Evolutionary conservation across 2,329 filamentous ascomycete species (phyloP).

Genomic region (Zymoseptoria brevis): DNA sequence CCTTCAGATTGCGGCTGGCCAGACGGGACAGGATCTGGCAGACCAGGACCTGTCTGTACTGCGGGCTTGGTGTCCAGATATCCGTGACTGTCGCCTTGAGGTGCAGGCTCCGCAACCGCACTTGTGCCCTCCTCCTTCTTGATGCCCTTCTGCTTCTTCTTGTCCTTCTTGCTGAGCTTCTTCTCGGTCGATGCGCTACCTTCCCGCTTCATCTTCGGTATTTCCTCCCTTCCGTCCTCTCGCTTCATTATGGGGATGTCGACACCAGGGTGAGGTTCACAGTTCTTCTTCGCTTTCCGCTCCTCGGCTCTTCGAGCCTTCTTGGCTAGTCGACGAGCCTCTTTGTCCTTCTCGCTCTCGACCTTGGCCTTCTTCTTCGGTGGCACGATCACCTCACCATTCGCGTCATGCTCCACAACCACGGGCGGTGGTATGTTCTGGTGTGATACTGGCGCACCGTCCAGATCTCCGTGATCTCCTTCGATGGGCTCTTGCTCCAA

Average conservation of each 20-base stretch:
- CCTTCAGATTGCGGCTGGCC: not conserved
- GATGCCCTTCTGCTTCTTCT: conserved; percentile 1
- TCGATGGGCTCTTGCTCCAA: conserved; percentile 33
- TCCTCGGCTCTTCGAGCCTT: conserved; percentile 44
- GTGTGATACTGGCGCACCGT: conserved; percentile 20
- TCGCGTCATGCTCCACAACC: conserved; percentile 18
- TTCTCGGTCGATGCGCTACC: not conserved
- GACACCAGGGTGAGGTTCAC: not conserved
- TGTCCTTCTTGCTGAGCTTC: conserved; percentile 1
- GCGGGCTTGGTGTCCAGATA: not conserved
- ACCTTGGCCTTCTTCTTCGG: conserved; percentile 7
- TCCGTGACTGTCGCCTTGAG: not conserved
- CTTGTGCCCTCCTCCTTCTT: not conserved
- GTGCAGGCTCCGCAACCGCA: not conserved
- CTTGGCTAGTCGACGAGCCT: conserved; percentile 49
- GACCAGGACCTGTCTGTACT: not conserved
- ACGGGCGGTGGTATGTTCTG: conserved; percentile 27
- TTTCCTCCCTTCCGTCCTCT: not conserved
- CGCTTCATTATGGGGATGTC: not conserved
- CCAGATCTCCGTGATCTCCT: conserved; percentile 34
- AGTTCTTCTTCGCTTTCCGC: conserved; percentile 20
- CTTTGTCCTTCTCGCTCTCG: conserved; percentile 36
- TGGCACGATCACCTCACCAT: conserved; percentile 13
- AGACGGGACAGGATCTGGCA: not conserved
- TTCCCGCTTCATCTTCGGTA: not conserved